Evolutionary conservation across 805 yeast genomes (phyloP), one percentile per base, ranked within the genome.

Genomic region (Suhomyces kilbournensis): DNA sequence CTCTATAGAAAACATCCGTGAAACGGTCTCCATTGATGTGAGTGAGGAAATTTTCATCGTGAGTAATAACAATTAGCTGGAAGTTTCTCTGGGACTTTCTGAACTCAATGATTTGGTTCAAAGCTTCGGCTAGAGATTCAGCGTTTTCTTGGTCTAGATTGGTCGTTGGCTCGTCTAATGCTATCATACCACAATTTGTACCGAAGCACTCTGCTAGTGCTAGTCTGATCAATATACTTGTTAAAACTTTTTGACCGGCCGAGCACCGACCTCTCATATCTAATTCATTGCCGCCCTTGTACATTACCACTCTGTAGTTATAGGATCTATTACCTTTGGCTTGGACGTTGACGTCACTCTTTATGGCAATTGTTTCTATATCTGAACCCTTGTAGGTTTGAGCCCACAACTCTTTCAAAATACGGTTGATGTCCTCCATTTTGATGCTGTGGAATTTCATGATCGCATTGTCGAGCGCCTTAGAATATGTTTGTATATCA

Each of bases 181-280:
- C 96, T 60, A 94, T 90, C 69, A 94, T 88, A 47, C 99, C 99
- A 73, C 97, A 93, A 64, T 88, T 90, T 1, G 85, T 79, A 7
- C 99, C 98, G 74, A 94, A 93, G 62, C 97, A 90, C 68, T 94
- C 98, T 1, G 98, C 94, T 46, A 94, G 74, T 0, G 97, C 97
- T 51, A 94, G 71, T 51, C 99, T 77, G 52, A 94, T 93, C 30
- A 94, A 84, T 46, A 94, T 92, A 39, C 96, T 86, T 0, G 98
- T 97, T 45, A 94, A 70, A 4, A 94, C 97, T 62, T 91, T 90
- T 68, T 94, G 99, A 0, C 99, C 99, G 0, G 99, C 98, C 1
- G 97, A 90, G 67, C 99, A 94, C 53, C 99, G 74, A 0, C 99
- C 99, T 56, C 99, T 80, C 99, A 94, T 94, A 65, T 94, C 99